These are phyloP conservation scores for Cyclotella kingstonii DNA, from an alignment of 108 stramenopile genomes.

Conservation along the genomic window DNA sequence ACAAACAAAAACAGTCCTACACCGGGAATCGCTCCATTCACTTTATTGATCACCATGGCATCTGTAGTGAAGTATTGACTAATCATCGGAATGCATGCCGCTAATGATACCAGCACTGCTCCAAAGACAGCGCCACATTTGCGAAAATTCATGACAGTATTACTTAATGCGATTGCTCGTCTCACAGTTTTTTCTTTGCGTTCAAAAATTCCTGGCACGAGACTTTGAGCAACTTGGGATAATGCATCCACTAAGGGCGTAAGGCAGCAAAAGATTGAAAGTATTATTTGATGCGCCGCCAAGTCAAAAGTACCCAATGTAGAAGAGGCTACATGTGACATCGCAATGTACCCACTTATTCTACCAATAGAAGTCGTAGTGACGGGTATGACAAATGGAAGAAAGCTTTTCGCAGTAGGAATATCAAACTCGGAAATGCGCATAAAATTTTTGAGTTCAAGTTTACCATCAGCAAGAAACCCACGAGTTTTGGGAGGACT, in stretches of 20 bases:
- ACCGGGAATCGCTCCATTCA: slow-evolving; percentile 67
- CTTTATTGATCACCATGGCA: slow-evolving; percentile 52
- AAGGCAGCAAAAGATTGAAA: slow-evolving; percentile 74
- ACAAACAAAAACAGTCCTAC: slow-evolving; percentile 55
- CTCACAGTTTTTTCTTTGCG: slow-evolving; percentile 30
- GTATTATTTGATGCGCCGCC: slow-evolving; percentile 81
- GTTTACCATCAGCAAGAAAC: slow-evolving; percentile 31
- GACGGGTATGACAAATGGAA: slow-evolving; percentile 74
- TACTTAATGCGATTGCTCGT: slow-evolving; percentile 54
- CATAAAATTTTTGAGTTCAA: slow-evolving; percentile 10
- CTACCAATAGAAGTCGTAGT: slow-evolving; percentile 77
- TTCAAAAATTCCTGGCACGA: slow-evolving; percentile 66
- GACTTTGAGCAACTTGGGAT: slow-evolving; percentile 74
- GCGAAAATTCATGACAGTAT: slow-evolving; percentile 57
- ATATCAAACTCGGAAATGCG: slow-evolving; percentile 11
- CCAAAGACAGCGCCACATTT: slow-evolving; percentile 72
- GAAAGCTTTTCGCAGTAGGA: slow-evolving; percentile 45
- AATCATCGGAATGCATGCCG: slow-evolving; percentile 56
- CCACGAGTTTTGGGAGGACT: slow-evolving; percentile 20
- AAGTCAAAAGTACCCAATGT: slow-evolving; percentile 70
- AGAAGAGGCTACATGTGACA: slow-evolving; percentile 76
- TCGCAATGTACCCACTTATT: slow-evolving; percentile 76
- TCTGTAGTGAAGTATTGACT: slow-evolving; percentile 74
- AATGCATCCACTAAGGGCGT: slow-evolving; percentile 77
- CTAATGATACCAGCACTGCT: slow-evolving; percentile 53